Conservation (phyloP, 179 eudicot species). For the Amaranthus tricolor region DNA sequence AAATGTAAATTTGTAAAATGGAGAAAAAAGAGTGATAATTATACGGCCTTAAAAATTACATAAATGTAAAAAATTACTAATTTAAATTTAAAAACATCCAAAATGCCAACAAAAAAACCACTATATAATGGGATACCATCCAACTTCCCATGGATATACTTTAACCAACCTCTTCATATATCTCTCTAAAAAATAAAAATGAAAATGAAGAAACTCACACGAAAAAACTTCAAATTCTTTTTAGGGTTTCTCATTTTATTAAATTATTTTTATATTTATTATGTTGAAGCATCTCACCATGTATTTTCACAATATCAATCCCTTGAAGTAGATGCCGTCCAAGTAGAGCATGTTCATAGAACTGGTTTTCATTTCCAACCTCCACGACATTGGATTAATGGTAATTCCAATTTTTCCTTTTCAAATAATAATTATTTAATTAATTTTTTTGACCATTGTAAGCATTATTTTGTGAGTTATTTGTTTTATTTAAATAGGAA, state of each 20-base stretch:
- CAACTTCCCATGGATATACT: neutral
- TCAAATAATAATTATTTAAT: neutral
- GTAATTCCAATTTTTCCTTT: constrained; percentile 16
- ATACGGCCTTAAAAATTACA: no score
- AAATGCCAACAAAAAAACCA: neutral
- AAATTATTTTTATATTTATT: neutral
- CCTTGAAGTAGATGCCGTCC: constrained; percentile 8
- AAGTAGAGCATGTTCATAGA: constrained; percentile 26
- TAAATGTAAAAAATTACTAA: neutral
- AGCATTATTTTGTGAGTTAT: neutral
- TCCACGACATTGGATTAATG: constrained; percentile 46
- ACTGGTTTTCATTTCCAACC: constrained; percentile 56
- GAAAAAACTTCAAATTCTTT: neutral
- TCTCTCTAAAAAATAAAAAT: neutral
- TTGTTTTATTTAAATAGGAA: neutral
- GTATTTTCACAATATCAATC: constrained; percentile 16
- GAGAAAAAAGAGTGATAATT: no score
- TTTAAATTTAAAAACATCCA: neutral
- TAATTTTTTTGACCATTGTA: neutral
- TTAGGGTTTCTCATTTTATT: neutral
- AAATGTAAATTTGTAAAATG: no score
- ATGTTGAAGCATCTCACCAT: constrained; percentile 35
- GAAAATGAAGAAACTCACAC: no score
- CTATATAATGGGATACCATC: constrained; percentile 3
- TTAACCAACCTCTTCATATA: neutral